Evolutionary conservation across 192 early-diverging fungal species (phyloP).

Genomic region (Podila epigama): DNA sequence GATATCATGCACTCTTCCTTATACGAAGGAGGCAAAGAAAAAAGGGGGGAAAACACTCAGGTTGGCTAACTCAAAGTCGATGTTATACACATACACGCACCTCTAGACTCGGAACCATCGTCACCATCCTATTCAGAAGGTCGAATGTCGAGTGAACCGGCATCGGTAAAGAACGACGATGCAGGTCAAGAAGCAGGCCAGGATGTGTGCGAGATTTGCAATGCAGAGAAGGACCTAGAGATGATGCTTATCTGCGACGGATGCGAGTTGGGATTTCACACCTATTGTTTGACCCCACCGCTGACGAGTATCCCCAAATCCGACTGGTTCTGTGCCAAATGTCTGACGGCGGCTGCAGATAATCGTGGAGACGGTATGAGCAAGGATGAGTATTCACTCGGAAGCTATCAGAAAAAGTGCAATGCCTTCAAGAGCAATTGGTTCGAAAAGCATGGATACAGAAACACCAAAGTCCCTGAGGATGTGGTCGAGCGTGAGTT

Average conservation of each 20-base stretch:
- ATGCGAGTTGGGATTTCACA: slow-evolving; percentile 86
- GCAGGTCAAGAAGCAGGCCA: slow-evolving; percentile 56
- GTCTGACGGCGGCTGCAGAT: slow-evolving; percentile 78
- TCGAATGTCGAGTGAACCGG: slow-evolving; percentile 34
- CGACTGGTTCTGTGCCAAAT: slow-evolving; percentile 91
- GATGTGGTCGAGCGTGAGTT: slow-evolving; percentile 89
- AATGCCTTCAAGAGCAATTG: slow-evolving; percentile 78
- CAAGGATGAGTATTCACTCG: slow-evolving; percentile 76
- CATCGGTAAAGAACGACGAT: slow-evolving; percentile 55
- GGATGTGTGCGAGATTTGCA: slow-evolving; percentile 58
- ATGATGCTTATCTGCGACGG: slow-evolving; percentile 87
- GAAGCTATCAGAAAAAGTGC: slow-evolving; percentile 79
- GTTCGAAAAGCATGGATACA: slow-evolving; percentile 50
- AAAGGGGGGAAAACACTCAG: too few relatives aligned
- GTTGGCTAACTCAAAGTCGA: background rate
- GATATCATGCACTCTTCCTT: background rate
- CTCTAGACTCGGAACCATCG: slow-evolving; percentile 32
- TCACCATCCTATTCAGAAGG: slow-evolving; percentile 40
- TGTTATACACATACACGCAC: background rate
- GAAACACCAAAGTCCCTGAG: slow-evolving; percentile 65
- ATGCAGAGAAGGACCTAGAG: slow-evolving; percentile 53
- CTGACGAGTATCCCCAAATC: slow-evolving; percentile 53
- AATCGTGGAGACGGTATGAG: slow-evolving; percentile 96
- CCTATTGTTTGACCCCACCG: slow-evolving; percentile 78
- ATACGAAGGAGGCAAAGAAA: background rate